phyloP scores from a whole-genome alignment of 257 asterid species.

The Salvia miltiorrhiza region DNA sequence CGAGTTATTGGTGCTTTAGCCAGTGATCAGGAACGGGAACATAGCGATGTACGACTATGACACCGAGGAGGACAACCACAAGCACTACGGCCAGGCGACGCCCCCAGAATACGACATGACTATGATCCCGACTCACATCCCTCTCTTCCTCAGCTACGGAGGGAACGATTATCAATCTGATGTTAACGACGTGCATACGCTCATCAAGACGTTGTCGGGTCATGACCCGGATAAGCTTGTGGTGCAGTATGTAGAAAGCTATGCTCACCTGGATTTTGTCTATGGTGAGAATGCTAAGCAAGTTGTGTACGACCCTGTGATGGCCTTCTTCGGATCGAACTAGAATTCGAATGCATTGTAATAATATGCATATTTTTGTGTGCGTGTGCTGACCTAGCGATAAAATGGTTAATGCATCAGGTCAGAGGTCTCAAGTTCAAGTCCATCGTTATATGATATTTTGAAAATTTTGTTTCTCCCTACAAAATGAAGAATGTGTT shows the following conservation, averaged over 20 bases:
- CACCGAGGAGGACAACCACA: slow-evolving; percentile 22
- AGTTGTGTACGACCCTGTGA: slow-evolving; percentile 44
- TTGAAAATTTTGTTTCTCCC: too few species aligned
- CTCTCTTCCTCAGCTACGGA: slow-evolving; percentile 52
- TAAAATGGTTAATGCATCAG: too few species aligned
- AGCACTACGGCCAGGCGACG: slow-evolving; percentile 43
- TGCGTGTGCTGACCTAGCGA: too few species aligned
- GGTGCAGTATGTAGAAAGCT: slow-evolving; percentile 33
- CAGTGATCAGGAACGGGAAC: slow-evolving; percentile 55
- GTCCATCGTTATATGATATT: too few species aligned
- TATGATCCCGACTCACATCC: slow-evolving; percentile 41
- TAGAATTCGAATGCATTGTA: not conserved
- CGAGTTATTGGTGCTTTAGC: not conserved
- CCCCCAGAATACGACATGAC: slow-evolving; percentile 51
- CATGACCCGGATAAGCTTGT: slow-evolving; percentile 47
- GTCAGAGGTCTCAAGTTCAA: too few species aligned
- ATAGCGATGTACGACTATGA: slow-evolving; percentile 55
- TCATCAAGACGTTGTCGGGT: slow-evolving; percentile 27
- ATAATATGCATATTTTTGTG: not conserved
- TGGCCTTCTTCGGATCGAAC: slow-evolving; percentile 39
- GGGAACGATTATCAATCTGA: slow-evolving; percentile 48
- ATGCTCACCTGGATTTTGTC: slow-evolving; percentile 57
- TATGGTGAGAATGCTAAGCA: slow-evolving; percentile 44
- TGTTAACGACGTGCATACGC: slow-evolving; percentile 43
- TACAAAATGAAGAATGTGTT: not conserved